These are phyloP conservation scores for Fusarium sp. DNA, from an alignment of 2,329 filamentous ascomycete species.

Conservation along the genomic window DNA sequence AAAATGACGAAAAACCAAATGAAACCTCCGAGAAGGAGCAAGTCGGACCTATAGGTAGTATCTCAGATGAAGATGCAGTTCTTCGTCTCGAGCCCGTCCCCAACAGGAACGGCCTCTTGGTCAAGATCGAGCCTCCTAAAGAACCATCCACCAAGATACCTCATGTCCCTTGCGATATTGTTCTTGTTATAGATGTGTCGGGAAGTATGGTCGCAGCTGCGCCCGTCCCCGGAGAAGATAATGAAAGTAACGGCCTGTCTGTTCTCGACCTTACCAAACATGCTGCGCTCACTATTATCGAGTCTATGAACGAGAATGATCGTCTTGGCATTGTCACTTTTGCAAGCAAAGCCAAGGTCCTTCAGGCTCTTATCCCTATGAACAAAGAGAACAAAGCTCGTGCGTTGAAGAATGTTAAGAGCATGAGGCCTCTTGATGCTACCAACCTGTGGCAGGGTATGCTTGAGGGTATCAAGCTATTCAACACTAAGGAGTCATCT, in stretches of 20 bases:
- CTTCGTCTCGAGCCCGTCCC: constrained; percentile 58
- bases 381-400: constrained; percentile 59
- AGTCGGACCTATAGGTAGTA: background rate
- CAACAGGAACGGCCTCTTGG: constrained; percentile 57
- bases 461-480: constrained; percentile 62
- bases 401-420: constrained; percentile 58
- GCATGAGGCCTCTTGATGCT: constrained; percentile 53
- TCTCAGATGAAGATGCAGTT: constrained; percentile 29
- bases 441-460: constrained; percentile 73
- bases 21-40: constrained; percentile 5
- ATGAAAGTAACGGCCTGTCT: constrained; percentile 65
- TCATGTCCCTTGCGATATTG: constrained; percentile 70
- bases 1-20: background rate
- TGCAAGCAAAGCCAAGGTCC: constrained; percentile 55
- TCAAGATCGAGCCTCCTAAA: constrained; percentile 62
- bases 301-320: constrained; percentile 67
- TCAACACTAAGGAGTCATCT: constrained; percentile 52
- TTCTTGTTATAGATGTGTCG: constrained; percentile 73
- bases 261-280: constrained; percentile 73
- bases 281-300: constrained; percentile 69
- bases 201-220: constrained; percentile 66
- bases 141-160: constrained; percentile 48
- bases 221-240: constrained; percentile 60
- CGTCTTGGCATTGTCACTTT: constrained; percentile 71
- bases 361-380: constrained; percentile 65